A percentile compares a stretch with the other conserved stretches of the same genome.
Conservation (phyloP, 495 filamentous ascomycete genomes). For the Pyrenula massariospora region DNA sequence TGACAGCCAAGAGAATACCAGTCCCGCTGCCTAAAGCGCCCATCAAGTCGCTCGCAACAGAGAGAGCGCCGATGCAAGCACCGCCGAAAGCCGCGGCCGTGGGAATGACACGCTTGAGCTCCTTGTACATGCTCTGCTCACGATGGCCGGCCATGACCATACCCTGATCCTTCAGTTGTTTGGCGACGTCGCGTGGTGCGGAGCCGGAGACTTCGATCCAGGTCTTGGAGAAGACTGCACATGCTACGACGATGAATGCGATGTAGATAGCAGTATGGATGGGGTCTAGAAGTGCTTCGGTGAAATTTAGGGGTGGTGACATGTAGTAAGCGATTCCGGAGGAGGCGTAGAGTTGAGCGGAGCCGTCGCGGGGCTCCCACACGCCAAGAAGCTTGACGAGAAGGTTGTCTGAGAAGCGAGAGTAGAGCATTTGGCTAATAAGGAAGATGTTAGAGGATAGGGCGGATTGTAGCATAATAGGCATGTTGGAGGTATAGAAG, state of each 20-base stretch:
- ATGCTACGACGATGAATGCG: constrained; percentile 89
- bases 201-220: constrained; percentile 99
- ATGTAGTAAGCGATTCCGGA: constrained; percentile 98
- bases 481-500: constrained; percentile 64
- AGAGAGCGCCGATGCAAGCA: constrained; percentile 96
- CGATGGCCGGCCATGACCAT: constrained; percentile 99
- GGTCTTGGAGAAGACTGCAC: constrained; percentile 98
- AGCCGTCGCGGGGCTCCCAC: constrained; percentile 91
- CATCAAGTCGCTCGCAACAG: constrained; percentile 88
- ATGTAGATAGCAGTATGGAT: constrained; percentile 96
- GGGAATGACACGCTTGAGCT: constrained; percentile 97
- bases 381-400: constrained; percentile 92
- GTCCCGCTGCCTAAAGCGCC: constrained; percentile 95
- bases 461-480: constrained; percentile 98
- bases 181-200: constrained; percentile 93
- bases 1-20: constrained; percentile 95
- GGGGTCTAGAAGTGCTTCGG: constrained; percentile 87
- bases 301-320: constrained; percentile 96
- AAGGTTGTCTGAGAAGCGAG: constrained; percentile 95
- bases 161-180: constrained; percentile 99
- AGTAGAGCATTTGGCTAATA: constrained; percentile 97
- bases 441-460: constrained; percentile 98
- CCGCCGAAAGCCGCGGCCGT: constrained; percentile 97
- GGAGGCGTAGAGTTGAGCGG: constrained; percentile 82
- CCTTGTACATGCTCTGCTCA: constrained; percentile 99